These are phyloP conservation scores for Penicillium sp. DNA, from an alignment of 2,329 filamentous ascomycete species.

Conservation along the genomic window DNA sequence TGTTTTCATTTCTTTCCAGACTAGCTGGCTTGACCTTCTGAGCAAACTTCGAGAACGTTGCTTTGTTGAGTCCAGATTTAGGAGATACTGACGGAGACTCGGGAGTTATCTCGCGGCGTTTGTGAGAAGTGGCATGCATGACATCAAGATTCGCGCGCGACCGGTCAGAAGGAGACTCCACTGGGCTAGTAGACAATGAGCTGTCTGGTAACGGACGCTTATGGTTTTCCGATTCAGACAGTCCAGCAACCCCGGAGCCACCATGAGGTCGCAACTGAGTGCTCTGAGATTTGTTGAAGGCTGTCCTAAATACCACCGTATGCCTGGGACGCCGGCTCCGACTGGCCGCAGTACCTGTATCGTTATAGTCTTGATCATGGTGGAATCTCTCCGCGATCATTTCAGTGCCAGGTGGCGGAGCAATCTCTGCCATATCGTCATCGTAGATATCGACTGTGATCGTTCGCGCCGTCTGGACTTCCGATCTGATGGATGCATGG, in stretches of 20 bases:
- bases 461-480: slow-evolving; percentile 44
- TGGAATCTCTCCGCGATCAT: slow-evolving; percentile 47
- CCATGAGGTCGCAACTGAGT: slow-evolving; percentile 33
- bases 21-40: slow-evolving; percentile 33
- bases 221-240: slow-evolving; percentile 2
- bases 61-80: slow-evolving; percentile 26
- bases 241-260: neutral
- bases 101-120: slow-evolving; percentile 8
- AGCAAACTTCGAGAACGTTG: slow-evolving; percentile 32
- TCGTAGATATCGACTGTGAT: slow-evolving; percentile 48
- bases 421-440: slow-evolving; percentile 41
- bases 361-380: slow-evolving; percentile 45
- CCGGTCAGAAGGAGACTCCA: neutral
- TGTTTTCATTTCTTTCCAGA: slow-evolving; percentile 28
- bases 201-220: neutral
- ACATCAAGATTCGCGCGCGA: slow-evolving; percentile 5
- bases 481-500: slow-evolving; percentile 43
- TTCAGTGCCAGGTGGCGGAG: slow-evolving; percentile 45
- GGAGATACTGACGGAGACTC: slow-evolving; percentile 22
- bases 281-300: slow-evolving; percentile 41
- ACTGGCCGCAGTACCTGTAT: slow-evolving; percentile 44
- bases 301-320: slow-evolving; percentile 46
- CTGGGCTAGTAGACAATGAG: neutral
- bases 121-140: neutral
- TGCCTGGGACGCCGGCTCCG: slow-evolving; percentile 36